A percentile compares a stretch with the other conserved stretches of the same genome.
phyloP scores from a whole-genome alignment of 768 basidiomycete species.

The Clavulina sp. region DNA sequence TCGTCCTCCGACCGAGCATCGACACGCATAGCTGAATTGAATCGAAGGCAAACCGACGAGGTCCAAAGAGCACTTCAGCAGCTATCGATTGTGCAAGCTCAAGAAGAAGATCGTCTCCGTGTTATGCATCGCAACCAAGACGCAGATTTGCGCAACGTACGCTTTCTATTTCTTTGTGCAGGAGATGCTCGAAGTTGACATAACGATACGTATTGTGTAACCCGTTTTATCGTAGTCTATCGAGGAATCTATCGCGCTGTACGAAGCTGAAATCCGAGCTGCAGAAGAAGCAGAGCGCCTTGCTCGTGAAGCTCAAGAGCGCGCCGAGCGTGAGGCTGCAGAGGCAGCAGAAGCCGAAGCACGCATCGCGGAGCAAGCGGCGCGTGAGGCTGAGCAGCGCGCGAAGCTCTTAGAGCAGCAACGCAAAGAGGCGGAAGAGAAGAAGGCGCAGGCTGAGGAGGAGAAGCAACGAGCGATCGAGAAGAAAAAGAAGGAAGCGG shows the following conservation, averaged over 20 bases:
- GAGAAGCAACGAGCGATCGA: conserved; percentile 17
- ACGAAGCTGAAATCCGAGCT: conserved; percentile 13
- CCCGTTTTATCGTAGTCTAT: background rate
- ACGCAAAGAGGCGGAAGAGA: conserved; percentile 26
- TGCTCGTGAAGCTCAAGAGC: conserved; percentile 19
- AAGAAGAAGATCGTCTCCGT: conserved; percentile 6
- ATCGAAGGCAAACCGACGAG: conserved; percentile 1
- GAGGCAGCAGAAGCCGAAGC: conserved; percentile 29
- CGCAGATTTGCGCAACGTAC: conserved; percentile 19
- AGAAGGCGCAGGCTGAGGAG: conserved; percentile 22
- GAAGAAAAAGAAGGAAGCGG: conserved; percentile 15
- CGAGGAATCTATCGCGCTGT: background rate
- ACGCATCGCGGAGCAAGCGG: conserved; percentile 31
- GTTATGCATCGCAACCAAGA: conserved; percentile 6
- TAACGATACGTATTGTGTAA: background rate
- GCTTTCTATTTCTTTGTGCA: background rate
- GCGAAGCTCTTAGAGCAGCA: conserved; percentile 28
- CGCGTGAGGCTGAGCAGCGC: conserved; percentile 21
- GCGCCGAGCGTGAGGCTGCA: conserved; percentile 20
- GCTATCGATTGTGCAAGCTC: background rate
- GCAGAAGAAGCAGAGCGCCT: conserved; percentile 18
- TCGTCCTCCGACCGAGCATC: background rate
- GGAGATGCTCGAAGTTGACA: too few species aligned
- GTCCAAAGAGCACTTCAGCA: background rate
- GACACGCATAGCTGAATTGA: conserved; percentile 1